Percentiles rank a stretch among this genome's conserved stretches.
phyloP scores from a whole-genome alignment of 2,329 filamentous ascomycete species.

The Teratosphaeria pseudoeucalypti region DNA sequence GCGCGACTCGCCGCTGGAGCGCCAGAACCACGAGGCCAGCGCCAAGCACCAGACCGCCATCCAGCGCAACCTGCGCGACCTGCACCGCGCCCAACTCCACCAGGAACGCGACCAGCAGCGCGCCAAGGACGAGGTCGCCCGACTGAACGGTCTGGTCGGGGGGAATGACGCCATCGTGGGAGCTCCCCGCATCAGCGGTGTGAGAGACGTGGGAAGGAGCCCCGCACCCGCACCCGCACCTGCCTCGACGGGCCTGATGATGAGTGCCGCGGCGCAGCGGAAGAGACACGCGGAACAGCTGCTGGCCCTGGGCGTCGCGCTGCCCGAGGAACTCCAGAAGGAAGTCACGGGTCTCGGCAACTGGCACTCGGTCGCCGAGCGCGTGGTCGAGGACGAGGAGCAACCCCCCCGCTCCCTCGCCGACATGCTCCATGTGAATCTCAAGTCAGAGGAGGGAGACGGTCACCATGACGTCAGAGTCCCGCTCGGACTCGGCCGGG shows the following conservation, averaged over 20 bases:
- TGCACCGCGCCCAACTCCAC: slow-evolving; percentile 75
- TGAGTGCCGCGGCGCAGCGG: slow-evolving; percentile 52
- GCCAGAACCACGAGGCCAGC: slow-evolving; percentile 37
- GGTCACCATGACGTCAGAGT: slow-evolving; percentile 36
- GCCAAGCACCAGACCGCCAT: slow-evolving; percentile 49
- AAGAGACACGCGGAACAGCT: slow-evolving; percentile 82
- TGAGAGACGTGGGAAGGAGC: slow-evolving; percentile 1
- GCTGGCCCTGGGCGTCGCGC: slow-evolving; percentile 71
- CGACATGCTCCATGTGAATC: slow-evolving; percentile 27
- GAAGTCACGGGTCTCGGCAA: slow-evolving; percentile 84
- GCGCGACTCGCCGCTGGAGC: slow-evolving; percentile 84
- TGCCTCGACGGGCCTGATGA: slow-evolving; percentile 17
- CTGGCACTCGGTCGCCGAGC: slow-evolving; percentile 62
- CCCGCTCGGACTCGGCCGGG: slow-evolving; percentile 39
- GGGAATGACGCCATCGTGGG: slow-evolving; percentile 8
- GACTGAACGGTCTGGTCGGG: slow-evolving; percentile 65
- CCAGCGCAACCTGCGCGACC: slow-evolving; percentile 78
- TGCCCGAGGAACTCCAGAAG: slow-evolving; percentile 66
- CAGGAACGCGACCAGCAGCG: slow-evolving; percentile 71
- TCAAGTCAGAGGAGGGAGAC: slow-evolving; percentile 29
- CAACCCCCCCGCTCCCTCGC: slow-evolving; percentile 26
- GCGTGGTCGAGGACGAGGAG: slow-evolving; percentile 18
- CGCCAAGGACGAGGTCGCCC: slow-evolving; percentile 73
- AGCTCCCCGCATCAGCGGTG: slow-evolving; percentile 18
- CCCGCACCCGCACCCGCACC: slow-evolving; percentile 19